Evolutionary conservation across 768 basidiomycete genomes (phyloP), one percentile per base, ranked within the genome.

Genomic region (Hericium rajendrae): DNA sequence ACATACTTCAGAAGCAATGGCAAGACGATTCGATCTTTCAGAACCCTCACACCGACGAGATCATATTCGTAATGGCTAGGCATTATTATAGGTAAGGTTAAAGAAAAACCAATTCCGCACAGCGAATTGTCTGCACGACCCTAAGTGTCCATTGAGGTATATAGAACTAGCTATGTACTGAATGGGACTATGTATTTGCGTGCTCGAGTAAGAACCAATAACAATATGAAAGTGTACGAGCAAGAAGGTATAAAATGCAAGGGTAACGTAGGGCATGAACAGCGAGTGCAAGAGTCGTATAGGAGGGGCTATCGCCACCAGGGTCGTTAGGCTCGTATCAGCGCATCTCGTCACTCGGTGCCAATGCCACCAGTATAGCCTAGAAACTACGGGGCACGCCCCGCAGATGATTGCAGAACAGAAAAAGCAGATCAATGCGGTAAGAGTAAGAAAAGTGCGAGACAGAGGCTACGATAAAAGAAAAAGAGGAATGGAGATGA

Each of bases 281-380:
- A 26, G 64, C 58, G 57, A 63, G 59, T 58, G 55, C 56, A 61
- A 63, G 53, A 57, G 55, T 60, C 63, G 59, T 55, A n/a, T 57
- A 64, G 60, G 55, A 63, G 68, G 66, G 61, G 56, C 68, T 65
- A 69, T 60, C 70, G 64, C 77, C 77, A 67, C 76, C 73, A 59
- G 76, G 76, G 76, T 73, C 71, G 68, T 73, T 62, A 69, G 66
- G 66, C 69, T 74, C 73, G 66, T 74, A 67, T 68, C 62, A 66
- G 56, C 61, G 46, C 60, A 60, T 58, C 57, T 60, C 57, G 48
- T 58, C 61, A 61, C 64, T 53, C 63, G 54, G 37, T 39, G 59
- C 58, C 57, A 56, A 57, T 62, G 56, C 54, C 32, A 12, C 48
- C 37, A 52, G 56, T 46, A 32, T 60, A 48, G 40, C 49, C 49